Evolutionary conservation across 176 grass and related monocot species (phyloP).

Genomic region (Aegilops longissima): DNA sequence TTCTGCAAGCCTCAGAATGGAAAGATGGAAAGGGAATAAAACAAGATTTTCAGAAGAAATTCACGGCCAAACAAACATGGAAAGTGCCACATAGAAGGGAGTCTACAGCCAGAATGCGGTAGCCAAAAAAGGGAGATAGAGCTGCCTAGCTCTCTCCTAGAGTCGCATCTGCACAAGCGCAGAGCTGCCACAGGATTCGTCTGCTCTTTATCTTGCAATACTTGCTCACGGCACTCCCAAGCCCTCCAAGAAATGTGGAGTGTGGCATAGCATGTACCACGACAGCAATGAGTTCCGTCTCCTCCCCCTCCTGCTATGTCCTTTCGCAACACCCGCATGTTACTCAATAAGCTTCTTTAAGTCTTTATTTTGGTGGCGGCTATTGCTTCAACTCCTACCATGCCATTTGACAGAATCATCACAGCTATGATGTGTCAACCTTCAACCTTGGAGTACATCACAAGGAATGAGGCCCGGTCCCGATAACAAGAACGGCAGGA

Average conservation of each 20-base stretch:
- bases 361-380: background rate
- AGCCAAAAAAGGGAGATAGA: conserved; percentile 11
- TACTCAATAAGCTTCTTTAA: background rate
- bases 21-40: background rate
- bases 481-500: background rate
- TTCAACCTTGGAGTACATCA: background rate
- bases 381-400: background rate
- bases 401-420: background rate
- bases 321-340: background rate
- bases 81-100: background rate
- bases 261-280: background rate
- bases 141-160: background rate
- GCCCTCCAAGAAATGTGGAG: background rate
- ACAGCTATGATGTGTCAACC: background rate
- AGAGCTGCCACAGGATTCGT: background rate
- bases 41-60: background rate
- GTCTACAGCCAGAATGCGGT: background rate
- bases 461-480: background rate
- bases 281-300: background rate
- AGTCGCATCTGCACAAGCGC: background rate
- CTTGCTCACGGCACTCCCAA: background rate
- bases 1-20: background rate
- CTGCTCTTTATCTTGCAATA: background rate
- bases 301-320: background rate
- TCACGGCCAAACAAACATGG: background rate